Evolutionary conservation across 1,284 basidiomycete genomes (phyloP), one percentile per base, ranked within the genome.

Genomic region (Heterobasidion parviporum): DNA sequence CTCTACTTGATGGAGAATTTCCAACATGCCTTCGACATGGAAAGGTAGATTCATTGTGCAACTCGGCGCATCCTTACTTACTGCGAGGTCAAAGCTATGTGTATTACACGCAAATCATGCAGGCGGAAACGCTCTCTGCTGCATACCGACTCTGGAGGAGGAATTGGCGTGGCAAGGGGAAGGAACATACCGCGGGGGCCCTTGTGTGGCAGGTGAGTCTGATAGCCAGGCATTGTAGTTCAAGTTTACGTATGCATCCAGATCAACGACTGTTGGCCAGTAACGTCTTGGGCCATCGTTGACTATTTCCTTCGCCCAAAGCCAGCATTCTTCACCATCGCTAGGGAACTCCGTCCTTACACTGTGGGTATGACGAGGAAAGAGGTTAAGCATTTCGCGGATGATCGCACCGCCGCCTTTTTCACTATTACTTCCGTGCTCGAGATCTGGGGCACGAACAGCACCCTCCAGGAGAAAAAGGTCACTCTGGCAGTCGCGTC

Each of bases 1-100:
- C 76, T 91, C 20, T 95, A 94, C 69, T 78, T 95, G 49, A 77
- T 92, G 66, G 93, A 95, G 71, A 95, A 95, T 72, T 92, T 92
- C 73, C 90, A 83, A 69, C 90, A 94, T 67, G 78, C 87, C 0
- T 92, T 93, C 66, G 88, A 94, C 65, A 89, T 94, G 74, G 87
- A 92, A 65, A 89, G 84, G 85, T 82, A 62, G 7, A 20, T 51
- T 43, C 51, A 26, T 32, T 36, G 15, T 44, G 41, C 54, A 33
- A 53, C 48, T 47, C 47, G 8, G 18, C 15, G 50, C 15, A 45
- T 34, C 43, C 5, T 1, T 10, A 18, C 16, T 18, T 14, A 48
- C 10, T 14, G 10, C 46, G 46, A 26, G n/a, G n/a, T 16, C 41
- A 8, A 57, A 84, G 82, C 51, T 76, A 83, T 65, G 74, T 78